phyloP scores from a whole-genome alignment of 441 rosid genomes.

The Brassica balearica region DNA sequence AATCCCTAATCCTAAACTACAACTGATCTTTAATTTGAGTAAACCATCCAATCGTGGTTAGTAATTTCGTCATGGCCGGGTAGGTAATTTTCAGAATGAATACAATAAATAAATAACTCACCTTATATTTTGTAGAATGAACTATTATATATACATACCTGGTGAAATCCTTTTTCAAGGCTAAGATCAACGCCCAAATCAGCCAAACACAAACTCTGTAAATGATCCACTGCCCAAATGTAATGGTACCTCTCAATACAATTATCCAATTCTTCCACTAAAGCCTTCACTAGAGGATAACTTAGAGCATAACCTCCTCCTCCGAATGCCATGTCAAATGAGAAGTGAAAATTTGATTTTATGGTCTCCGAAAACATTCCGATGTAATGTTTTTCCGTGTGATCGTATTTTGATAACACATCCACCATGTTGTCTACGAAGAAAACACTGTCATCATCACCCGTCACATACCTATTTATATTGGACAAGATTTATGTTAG shows the following conservation, averaged over 20 bases:
- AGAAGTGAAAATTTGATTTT: constrained; percentile 46
- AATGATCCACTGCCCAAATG: constrained; percentile 45
- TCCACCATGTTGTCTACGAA: constrained; percentile 60
- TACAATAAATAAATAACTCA: neutral
- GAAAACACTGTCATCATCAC: constrained; percentile 65
- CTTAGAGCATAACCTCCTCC: constrained; percentile 73
- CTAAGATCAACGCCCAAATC: constrained; percentile 54
- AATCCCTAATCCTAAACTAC: neutral
- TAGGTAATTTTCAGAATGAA: neutral
- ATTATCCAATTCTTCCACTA: constrained; percentile 50
- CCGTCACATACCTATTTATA: constrained; percentile 51
- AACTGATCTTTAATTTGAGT: neutral
- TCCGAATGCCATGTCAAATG: constrained; percentile 69
- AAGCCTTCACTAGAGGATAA: constrained; percentile 52
- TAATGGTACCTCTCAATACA: constrained; percentile 58
- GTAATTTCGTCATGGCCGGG: neutral
- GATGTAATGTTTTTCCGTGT: constrained; percentile 54
- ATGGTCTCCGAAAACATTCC: constrained; percentile 58
- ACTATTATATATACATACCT: neutral
- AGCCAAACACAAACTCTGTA: constrained; percentile 51
- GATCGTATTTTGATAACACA: constrained; percentile 58
- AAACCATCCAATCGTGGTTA: neutral
- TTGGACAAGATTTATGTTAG: neutral
- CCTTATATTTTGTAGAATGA: neutral
- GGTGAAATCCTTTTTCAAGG: constrained; percentile 46